Percentiles rank a stretch among this genome's conserved stretches.
Evolutionary conservation across 495 filamentous ascomycete genomes (phyloP).

Genomic region (Penicillium antarcticum): DNA sequence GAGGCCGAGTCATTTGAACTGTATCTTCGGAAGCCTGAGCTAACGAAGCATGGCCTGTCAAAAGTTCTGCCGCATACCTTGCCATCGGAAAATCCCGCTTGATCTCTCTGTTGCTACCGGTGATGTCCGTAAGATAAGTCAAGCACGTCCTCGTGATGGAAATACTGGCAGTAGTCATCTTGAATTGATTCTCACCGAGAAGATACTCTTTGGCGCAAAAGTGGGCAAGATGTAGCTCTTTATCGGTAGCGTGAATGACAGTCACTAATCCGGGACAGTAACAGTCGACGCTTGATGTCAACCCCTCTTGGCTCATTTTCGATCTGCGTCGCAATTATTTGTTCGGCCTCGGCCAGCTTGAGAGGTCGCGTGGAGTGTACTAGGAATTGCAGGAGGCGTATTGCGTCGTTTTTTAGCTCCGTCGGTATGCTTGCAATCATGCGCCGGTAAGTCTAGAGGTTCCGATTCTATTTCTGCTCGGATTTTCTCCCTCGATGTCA

Average conservation of each 20-base stretch:
- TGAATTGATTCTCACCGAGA: conserved; percentile 7
- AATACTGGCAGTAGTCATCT: conserved; percentile 14
- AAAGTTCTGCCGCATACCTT: conserved; percentile 12
- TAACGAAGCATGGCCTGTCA: conserved; percentile 16
- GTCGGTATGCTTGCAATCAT: conserved; percentile 24
- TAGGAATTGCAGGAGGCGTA: conserved; percentile 22
- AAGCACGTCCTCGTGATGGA: conserved; percentile 23
- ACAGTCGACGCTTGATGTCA: conserved; percentile 15
- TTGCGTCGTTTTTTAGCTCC: conserved; percentile 11
- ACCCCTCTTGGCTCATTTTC: conserved; percentile 5
- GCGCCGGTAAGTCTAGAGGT: not conserved
- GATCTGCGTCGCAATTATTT: conserved; percentile 21
- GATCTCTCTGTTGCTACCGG: conserved; percentile 1
- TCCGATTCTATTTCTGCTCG: conserved; percentile 3
- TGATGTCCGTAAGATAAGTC: conserved; percentile 23
- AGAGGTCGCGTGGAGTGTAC: conserved; percentile 21
- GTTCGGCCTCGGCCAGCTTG: conserved; percentile 15
- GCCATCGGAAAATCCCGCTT: conserved; percentile 19
- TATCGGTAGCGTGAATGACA: conserved; percentile 6
- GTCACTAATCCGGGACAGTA: conserved; percentile 15
- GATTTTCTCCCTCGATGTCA: conserved; percentile 1
- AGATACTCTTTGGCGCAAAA: conserved; percentile 31
- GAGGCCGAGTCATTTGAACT: conserved; percentile 6
- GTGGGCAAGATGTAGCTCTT: conserved; percentile 23
- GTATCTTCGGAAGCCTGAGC: conserved; percentile 8